These are phyloP conservation scores for Penicillium capsulatum DNA, from an alignment of 2,329 filamentous ascomycete genomes.

Conservation along the genomic window DNA sequence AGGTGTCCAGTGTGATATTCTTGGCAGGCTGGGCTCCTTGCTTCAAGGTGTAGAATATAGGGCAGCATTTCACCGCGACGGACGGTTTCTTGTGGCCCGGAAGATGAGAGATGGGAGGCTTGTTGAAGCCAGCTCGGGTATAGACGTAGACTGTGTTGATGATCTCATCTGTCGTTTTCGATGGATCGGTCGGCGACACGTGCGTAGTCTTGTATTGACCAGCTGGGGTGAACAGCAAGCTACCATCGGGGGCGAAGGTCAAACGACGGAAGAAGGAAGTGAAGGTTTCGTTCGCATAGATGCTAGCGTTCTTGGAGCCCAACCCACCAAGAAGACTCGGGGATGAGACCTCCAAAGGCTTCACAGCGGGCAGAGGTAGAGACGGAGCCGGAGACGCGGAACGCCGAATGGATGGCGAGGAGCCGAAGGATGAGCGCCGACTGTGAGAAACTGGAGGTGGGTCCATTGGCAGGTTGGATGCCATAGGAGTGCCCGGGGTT, in stretches of 20 bases:
- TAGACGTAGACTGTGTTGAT: constrained; percentile 99
- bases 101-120: constrained; percentile 88
- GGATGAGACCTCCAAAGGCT: constrained; percentile 86
- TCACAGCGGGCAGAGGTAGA: constrained; percentile 88
- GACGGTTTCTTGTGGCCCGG: constrained; percentile 98
- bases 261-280: constrained; percentile 94
- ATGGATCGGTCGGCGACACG: constrained; percentile 59
- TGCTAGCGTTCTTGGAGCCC: constrained; percentile 75
- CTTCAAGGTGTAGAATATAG: constrained; percentile 78
- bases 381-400: constrained; percentile 92
- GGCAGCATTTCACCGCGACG: constrained; percentile 90
- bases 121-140: constrained; percentile 91
- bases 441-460: constrained; percentile 89
- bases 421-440: constrained; percentile 86
- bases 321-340: constrained; percentile 60
- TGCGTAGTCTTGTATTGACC: constrained; percentile 88
- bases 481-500: constrained; percentile 88
- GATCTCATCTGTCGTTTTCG: constrained; percentile 75
- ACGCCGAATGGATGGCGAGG: constrained; percentile 69
- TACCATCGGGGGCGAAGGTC: constrained; percentile 93
- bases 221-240: constrained; percentile 86
- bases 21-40: constrained; percentile 66
- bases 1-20: constrained; percentile 92
- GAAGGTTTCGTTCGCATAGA: constrained; percentile 94
- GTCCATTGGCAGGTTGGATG: constrained; percentile 89